Base-by-base conservation (phyloP, 371 early-diverging fungal species). In the Mortierella sp. region DNA sequence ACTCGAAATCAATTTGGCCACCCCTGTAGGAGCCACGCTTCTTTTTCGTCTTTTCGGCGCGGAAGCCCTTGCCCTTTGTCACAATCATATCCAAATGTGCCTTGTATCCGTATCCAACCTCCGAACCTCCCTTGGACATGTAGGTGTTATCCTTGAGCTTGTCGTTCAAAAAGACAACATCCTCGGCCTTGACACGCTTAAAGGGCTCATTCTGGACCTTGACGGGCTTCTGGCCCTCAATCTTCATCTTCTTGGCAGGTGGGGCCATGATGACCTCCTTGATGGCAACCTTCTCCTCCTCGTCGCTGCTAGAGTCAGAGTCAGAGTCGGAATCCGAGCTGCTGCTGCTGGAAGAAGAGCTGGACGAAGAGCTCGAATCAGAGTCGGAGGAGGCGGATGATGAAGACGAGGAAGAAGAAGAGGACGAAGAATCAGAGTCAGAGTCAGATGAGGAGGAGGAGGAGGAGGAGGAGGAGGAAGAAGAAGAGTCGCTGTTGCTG, bases 31-130 rank as follows among this genome's bases (percentile, higher is more conserved):
- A 94, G 14, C 99, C 99, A 65, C 96, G 92, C 95, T 99, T 99
- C 92, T 99, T 99, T 92, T 99, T 99, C 86, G 97, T 97, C 94
- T 99, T 99, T 81, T 98, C 98, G 14, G 95, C 95, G 55, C 97
- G 92, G 92, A 99, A 99, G 38, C 95, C 96, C 88, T 97, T 98
- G 55, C 99, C 99, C 49, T 96, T 91, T 8, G 96, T 97, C 55
- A 95, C 95, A 75, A 97, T 95, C 81, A 99, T 91, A 78, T 99
- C 99, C 84, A 91, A 90, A 84, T 97, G 95, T 5, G 99, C 99
- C 84, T 96, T 97, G 91, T 94, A 91, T 21, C 99, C 99, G 88
- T 97, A 99, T 68, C 96, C 95, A 16, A 72, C 81, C 48, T 90
- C 88, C 24, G 91, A 90, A 3, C 94, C 95, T 35, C 93, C 94